phyloP scores from a whole-genome alignment of 768 basidiomycete genomes.

The Fibroporia radiculosa region DNA sequence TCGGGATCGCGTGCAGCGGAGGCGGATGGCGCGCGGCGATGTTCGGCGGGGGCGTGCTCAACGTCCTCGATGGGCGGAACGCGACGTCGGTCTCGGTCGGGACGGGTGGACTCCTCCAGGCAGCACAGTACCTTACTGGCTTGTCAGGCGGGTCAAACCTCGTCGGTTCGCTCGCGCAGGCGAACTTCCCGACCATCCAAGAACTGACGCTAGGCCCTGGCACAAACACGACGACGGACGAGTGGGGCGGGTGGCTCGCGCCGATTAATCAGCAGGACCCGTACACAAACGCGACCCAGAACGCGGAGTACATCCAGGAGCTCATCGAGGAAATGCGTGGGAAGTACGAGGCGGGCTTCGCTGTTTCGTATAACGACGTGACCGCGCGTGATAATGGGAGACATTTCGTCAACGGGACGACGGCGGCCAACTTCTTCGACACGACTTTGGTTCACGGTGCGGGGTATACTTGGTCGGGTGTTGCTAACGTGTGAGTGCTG shows the following conservation, averaged over 20 bases:
- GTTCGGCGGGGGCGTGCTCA: conserved; percentile 43
- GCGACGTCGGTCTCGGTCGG: conserved; percentile 32
- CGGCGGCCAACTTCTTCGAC: conserved; percentile 49
- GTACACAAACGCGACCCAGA: conserved; percentile 45
- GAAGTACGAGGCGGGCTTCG: conserved; percentile 37
- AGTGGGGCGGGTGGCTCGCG: conserved; percentile 46
- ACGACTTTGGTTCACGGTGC: conserved; percentile 55
- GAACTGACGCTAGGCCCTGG: conserved; percentile 54
- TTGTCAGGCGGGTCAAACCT: conserved; percentile 62
- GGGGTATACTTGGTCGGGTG: conserved; percentile 61
- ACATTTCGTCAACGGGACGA: conserved; percentile 67
- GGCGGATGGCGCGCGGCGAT: conserved; percentile 52
- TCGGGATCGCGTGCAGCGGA: conserved; percentile 47
- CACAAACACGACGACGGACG: conserved; percentile 49
- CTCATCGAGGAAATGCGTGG: conserved; percentile 46
- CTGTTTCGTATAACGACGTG: conserved; percentile 42
- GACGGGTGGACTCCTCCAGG: conserved; percentile 44
- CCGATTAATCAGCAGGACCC: conserved; percentile 30
- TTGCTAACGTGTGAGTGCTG: conserved; percentile 27
- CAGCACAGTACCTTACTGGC: conserved; percentile 44
- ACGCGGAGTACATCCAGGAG: conserved; percentile 45
- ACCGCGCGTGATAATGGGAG: conserved; percentile 62
- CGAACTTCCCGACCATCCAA: conserved; percentile 49
- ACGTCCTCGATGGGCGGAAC: conserved; percentile 44
- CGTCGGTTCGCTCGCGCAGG: conserved; percentile 53